Conservation (phyloP, 495 filamentous ascomycete species). For the Clohesyomyces aquaticus region DNA sequence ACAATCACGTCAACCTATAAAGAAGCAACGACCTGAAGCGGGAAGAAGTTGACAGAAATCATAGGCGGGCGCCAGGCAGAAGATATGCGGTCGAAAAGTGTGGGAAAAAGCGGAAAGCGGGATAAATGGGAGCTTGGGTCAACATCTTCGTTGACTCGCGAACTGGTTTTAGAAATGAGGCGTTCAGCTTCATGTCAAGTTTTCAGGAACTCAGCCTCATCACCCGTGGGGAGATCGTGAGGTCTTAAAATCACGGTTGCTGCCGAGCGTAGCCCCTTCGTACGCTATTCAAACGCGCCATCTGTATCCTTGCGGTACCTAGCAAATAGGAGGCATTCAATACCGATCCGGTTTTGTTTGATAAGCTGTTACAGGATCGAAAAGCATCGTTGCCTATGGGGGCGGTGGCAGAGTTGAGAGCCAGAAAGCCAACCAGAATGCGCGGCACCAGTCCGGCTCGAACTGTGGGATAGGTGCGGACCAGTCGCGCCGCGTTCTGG, state of each 20-base stretch:
- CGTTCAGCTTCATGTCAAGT: conserved; percentile 19
- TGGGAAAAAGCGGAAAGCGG: neutral
- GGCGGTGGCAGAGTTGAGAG: conserved; percentile 22
- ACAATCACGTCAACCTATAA: conserved; percentile 1
- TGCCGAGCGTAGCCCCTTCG: neutral
- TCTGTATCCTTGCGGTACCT: no score
- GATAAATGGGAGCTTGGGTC: neutral
- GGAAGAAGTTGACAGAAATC: neutral
- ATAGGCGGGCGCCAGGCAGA: conserved; percentile 19
- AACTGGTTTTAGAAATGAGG: conserved; percentile 3
- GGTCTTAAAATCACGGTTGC: neutral
- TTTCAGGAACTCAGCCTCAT: conserved; percentile 25
- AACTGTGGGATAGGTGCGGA: neutral
- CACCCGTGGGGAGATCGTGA: conserved; percentile 10
- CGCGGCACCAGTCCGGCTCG: neutral
- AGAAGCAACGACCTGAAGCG: conserved; percentile 5
- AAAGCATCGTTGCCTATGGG: neutral
- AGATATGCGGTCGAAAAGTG: conserved; percentile 8
- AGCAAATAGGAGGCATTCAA: conserved; percentile 12
- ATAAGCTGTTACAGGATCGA: conserved; percentile 3
- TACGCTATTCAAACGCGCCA: neutral
- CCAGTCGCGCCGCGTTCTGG: conserved; percentile 14
- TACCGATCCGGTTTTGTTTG: neutral
- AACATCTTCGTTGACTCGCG: neutral
- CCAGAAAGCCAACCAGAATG: conserved; percentile 4